These are phyloP conservation scores for Septoria petroselini DNA, from an alignment of 2,329 filamentous ascomycete species.

Conservation along the genomic window DNA sequence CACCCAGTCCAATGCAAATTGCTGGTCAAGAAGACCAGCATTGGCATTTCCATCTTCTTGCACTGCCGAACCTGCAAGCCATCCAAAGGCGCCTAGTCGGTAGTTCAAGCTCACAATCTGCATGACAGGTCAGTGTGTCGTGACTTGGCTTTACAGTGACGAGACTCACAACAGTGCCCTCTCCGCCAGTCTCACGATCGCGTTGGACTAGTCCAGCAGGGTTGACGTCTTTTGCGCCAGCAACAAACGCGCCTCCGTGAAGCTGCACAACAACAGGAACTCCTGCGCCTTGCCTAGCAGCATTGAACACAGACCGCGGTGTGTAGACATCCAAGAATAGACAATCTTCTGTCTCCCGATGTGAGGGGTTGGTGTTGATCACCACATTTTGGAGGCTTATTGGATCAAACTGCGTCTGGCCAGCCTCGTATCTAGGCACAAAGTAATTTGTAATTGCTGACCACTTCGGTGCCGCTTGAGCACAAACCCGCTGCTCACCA, in stretches of 20 bases:
- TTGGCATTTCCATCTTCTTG: conserved; percentile 48
- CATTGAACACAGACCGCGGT: conserved; percentile 38
- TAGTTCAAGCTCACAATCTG: conserved; percentile 43
- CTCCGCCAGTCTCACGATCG: neutral
- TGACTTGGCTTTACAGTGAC: neutral
- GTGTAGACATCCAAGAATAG: conserved; percentile 43
- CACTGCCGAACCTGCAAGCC: conserved; percentile 46
- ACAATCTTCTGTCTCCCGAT: conserved; percentile 41
- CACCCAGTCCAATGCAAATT: conserved; percentile 57
- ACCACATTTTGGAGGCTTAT: conserved; percentile 16
- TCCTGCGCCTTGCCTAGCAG: conserved; percentile 36
- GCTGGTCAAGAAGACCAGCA: conserved; percentile 53
- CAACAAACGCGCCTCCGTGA: conserved; percentile 48
- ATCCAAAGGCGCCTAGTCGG: conserved; percentile 50
- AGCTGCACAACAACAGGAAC: conserved; percentile 44
- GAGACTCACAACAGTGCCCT: neutral
- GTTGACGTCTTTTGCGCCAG: conserved; percentile 41
- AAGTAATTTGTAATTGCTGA: conserved; percentile 35
- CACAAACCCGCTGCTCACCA: conserved; percentile 43
- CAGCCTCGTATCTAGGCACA: conserved; percentile 31
- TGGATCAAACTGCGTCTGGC: conserved; percentile 17
- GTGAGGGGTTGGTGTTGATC: conserved; percentile 28
- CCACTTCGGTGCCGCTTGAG: conserved; percentile 50
- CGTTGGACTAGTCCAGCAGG: conserved; percentile 32
- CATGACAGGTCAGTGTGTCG: neutral